Conservation (phyloP, 768 basidiomycete species). For the Kwoniella dendrophila region DNA sequence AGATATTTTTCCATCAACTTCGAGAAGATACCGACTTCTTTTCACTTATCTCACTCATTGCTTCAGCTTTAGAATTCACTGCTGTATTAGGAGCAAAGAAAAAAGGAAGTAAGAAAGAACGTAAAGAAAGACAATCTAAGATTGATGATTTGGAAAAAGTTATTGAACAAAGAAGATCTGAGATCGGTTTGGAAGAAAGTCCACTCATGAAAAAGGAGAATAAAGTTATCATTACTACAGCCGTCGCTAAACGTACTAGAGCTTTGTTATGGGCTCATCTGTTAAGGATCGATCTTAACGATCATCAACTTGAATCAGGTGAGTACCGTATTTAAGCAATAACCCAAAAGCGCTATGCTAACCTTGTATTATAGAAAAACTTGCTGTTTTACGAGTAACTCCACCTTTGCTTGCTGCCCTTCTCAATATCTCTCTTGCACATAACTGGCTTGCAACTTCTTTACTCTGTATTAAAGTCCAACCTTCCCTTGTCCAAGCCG, state of each 20-base stretch:
- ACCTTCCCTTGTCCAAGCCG: constrained; percentile 79
- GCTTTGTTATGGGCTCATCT: constrained; percentile 83
- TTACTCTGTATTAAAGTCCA: constrained; percentile 79
- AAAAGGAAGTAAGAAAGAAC: constrained; percentile 52
- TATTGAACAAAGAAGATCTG: constrained; percentile 39
- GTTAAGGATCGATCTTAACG: constrained; percentile 65
- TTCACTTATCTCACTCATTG: constrained; percentile 72
- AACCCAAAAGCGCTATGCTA: constrained; percentile 24
- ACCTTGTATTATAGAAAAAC: constrained; percentile 65
- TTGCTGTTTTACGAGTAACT: constrained; percentile 68
- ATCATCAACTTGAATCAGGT: constrained; percentile 68
- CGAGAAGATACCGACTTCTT: constrained; percentile 74
- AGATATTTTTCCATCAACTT: constrained; percentile 83
- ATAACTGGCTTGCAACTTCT: constrained; percentile 84
- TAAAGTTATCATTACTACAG: constrained; percentile 50
- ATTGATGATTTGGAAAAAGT: constrained; percentile 55
- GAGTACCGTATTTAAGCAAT: constrained; percentile 43
- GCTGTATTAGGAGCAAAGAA: constrained; percentile 38
- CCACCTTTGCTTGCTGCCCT: constrained; percentile 77
- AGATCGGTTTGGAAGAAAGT: constrained; percentile 47
- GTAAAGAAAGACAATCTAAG: constrained; percentile 46
- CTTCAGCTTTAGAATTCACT: constrained; percentile 57
- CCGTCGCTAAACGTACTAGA: constrained; percentile 61
- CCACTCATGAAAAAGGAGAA: constrained; percentile 35
- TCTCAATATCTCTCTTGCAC: constrained; percentile 76